phyloP scores from a whole-genome alignment of 2,329 filamentous ascomycete genomes.

The Aureobasidium sp. region DNA sequence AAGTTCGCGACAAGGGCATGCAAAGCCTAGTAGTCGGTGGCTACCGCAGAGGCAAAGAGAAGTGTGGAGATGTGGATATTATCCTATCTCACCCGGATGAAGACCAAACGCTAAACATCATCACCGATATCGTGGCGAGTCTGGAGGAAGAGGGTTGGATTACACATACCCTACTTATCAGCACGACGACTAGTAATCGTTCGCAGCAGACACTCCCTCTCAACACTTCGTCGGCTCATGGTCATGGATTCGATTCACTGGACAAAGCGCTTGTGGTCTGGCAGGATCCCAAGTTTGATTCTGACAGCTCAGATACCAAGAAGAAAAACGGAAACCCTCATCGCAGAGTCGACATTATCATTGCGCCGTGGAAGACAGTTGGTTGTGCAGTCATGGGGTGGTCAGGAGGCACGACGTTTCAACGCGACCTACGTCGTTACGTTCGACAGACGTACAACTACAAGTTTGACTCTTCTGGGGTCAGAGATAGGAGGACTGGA shows the following conservation, averaged over 20 bases:
- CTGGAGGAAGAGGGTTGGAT: constrained; percentile 66
- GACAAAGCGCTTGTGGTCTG: constrained; percentile 92
- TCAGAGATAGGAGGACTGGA: constrained; percentile 61
- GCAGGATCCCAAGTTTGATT: constrained; percentile 58
- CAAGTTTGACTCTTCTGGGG: constrained; percentile 89
- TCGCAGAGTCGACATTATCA: constrained; percentile 83
- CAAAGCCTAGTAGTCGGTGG: constrained; percentile 67
- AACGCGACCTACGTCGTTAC: constrained; percentile 76
- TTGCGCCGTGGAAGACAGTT: constrained; percentile 79
- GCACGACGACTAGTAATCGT: constrained; percentile 62
- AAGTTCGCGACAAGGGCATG: constrained; percentile 48
- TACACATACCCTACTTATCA: constrained; percentile 72
- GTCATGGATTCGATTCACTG: constrained; percentile 72
- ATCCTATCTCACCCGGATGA: constrained; percentile 74
- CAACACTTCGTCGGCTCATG: constrained; percentile 34
- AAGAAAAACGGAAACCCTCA: constrained; percentile 66
- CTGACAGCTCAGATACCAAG: constrained; percentile 31
- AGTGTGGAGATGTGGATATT: constrained; percentile 77
- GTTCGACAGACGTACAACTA: constrained; percentile 63
- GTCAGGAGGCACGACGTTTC: constrained; percentile 83
- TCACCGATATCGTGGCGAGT: constrained; percentile 61
- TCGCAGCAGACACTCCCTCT: constrained; percentile 60
- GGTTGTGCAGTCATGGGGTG: constrained; percentile 86
- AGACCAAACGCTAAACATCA: constrained; percentile 58
- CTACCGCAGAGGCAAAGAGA: constrained; percentile 68